Evolutionary conservation across 176 grass and related monocot genomes (phyloP), one percentile per base, ranked within the genome.

Genomic region (Triticum timopheevii): DNA sequence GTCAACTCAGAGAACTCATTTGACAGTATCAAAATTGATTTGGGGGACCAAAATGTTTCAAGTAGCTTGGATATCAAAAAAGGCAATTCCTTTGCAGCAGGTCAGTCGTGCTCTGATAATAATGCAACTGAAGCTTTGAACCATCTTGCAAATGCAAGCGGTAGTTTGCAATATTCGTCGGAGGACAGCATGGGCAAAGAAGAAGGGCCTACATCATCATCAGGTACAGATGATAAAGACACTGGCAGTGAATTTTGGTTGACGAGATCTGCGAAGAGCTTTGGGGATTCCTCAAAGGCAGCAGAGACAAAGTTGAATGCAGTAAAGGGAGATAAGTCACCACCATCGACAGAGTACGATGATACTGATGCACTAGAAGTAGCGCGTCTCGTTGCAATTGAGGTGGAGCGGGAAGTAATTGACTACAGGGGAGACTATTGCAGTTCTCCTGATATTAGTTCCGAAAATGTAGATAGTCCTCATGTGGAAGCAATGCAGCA

Each of bases 391-490:
- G 74, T 77, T 77, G 74, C 74, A 56, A 77, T 77, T 77, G 74
- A 77, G 87, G 94, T 95, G 27, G 74, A 77, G 47, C 74, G 74
- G 74, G 74, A 77, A 77, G 74, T 95, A 44, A 92, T 93, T 54
- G 94, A 95, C 78, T 95, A 95, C 52, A 93, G 94, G 87, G 94
- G 86, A 79, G 75, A 83, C 19, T 93, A 89, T 77, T 93, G 91
- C 82, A 81, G 89, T 75, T 92, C 94, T 81, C 91, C 91, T 87
- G 94, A 95, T 66, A 88, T 87, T 31, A 93, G 89, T 81, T 87
- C 88, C 61, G 56, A 19, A 33, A 50, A 77, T 77, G 61, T 63
- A 23, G 74, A 56, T 12, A 56, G 27, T 77, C 74, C 74, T 56
- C 45, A 77, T 17, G 20, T 77, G 74, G 74, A 12, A 56, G 74